Percentiles rank a stretch among this genome's conserved stretches.
Evolutionary conservation across 495 filamentous ascomycete genomes (phyloP).

Genomic region (Coniosporium apollinis): DNA sequence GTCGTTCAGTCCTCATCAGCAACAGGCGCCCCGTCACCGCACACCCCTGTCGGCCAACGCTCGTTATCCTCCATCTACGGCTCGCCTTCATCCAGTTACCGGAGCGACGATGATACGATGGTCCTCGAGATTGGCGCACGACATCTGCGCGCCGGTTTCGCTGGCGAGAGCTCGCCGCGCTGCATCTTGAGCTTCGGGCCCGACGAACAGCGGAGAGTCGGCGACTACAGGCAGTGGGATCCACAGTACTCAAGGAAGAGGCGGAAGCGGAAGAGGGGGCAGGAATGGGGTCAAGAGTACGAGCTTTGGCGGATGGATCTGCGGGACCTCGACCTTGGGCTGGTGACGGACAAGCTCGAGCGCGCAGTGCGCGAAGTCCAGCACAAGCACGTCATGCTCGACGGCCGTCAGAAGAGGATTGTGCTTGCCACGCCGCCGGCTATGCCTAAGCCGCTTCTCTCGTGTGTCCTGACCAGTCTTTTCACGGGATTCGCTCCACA

Average conservation of each 20-base stretch:
- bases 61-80: conserved; percentile 45
- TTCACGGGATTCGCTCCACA: conserved; percentile 47
- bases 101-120: conserved; percentile 62
- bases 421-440: conserved; percentile 57
- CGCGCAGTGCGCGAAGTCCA: conserved; percentile 69
- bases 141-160: conserved; percentile 68
- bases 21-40: conserved; percentile 24
- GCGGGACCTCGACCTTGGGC: conserved; percentile 50
- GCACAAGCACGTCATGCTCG: conserved; percentile 55
- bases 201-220: conserved; percentile 56
- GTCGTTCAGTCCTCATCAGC: not conserved
- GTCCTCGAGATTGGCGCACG: conserved; percentile 71
- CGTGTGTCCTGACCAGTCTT: conserved; percentile 58
- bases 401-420: conserved; percentile 51
- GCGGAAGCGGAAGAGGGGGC: conserved; percentile 24
- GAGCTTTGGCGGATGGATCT: conserved; percentile 75
- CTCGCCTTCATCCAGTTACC: conserved; percentile 52
- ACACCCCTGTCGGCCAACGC: conserved; percentile 38
- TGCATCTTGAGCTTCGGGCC: conserved; percentile 56
- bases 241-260: conserved; percentile 32
- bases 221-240: conserved; percentile 64
- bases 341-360: conserved; percentile 81
- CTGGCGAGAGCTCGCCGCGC: conserved; percentile 59
- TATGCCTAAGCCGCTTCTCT: conserved; percentile 64
- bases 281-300: conserved; percentile 51